Percentiles rank a stretch among this genome's conserved stretches.
Conservation (phyloP, 371 early-diverging fungal species). For the Mortierella sp. region DNA sequence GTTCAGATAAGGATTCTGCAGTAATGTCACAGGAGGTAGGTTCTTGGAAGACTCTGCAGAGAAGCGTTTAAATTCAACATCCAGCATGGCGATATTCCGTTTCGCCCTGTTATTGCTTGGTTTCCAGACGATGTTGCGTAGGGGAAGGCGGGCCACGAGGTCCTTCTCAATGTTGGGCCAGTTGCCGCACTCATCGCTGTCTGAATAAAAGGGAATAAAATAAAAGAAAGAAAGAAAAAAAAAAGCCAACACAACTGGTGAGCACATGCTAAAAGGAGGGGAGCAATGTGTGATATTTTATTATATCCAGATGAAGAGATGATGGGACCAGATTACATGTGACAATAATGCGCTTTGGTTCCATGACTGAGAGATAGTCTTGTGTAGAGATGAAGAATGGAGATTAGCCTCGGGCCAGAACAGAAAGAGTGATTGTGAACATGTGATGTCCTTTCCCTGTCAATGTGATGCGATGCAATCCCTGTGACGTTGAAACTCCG, state of each 20-base stretch:
- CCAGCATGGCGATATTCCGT: slow-evolving; percentile 71
- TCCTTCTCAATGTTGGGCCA: slow-evolving; percentile 83
- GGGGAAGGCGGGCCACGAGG: slow-evolving; percentile 80
- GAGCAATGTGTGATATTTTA: background rate
- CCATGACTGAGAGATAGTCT: slow-evolving; percentile 19
- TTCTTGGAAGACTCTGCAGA: slow-evolving; percentile 65
- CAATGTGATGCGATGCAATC: background rate
- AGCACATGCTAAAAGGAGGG: slow-evolving; percentile 3
- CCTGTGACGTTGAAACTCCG: slow-evolving; percentile 5
- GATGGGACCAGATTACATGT: slow-evolving; percentile 36
- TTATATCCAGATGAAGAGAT: slow-evolving; percentile 16
- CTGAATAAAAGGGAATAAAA: slow-evolving; percentile 44
- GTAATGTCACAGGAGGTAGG: slow-evolving; percentile 69
- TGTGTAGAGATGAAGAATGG: background rate
- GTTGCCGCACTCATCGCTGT: slow-evolving; percentile 82
- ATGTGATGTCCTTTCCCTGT: background rate
- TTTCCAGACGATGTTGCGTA: slow-evolving; percentile 88
- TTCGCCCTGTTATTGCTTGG: slow-evolving; percentile 77
- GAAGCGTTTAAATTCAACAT: slow-evolving; percentile 79
- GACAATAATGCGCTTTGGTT: slow-evolving; percentile 51
- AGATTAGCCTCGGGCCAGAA: background rate
- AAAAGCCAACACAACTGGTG: background rate
- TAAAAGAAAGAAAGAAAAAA: too few relatives aligned
- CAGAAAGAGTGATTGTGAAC: background rate
- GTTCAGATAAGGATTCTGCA: slow-evolving; percentile 81